These are phyloP conservation scores for Pichia ethanolica DNA, from an alignment of 805 yeast genomes.

Conservation along the genomic window DNA sequence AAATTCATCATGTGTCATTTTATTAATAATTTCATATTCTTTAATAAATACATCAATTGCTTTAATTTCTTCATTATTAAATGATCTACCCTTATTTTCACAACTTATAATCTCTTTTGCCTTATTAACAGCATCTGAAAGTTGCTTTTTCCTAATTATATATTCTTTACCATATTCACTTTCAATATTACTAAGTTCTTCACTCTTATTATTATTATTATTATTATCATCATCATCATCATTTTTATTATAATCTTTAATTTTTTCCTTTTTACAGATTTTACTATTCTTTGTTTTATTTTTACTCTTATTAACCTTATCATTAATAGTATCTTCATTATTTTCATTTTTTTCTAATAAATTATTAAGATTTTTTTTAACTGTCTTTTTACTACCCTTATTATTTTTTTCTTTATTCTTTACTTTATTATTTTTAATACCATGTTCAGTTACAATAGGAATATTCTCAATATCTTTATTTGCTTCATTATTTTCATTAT, in stretches of 20 bases:
- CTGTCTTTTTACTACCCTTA: slow-evolving; percentile 1
- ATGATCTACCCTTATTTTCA: slow-evolving; percentile 27
- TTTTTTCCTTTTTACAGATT: too few relatives aligned
- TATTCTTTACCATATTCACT: not conserved
- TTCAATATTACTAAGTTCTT: not conserved
- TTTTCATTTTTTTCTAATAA: too few relatives aligned
- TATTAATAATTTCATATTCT: slow-evolving; percentile 59
- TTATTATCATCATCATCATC: too few relatives aligned
- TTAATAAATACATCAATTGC: slow-evolving; percentile 68
- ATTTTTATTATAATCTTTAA: too few relatives aligned
- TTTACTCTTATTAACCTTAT: too few relatives aligned
- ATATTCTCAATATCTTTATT: not conserved
- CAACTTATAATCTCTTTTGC: slow-evolving; percentile 28
- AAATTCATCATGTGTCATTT: slow-evolving; percentile 56
- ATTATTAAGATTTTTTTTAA: not conserved
- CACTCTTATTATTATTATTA: not conserved
- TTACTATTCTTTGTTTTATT: too few relatives aligned
- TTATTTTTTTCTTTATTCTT: not conserved
- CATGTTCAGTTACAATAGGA: not conserved
- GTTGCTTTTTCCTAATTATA: slow-evolving; percentile 21
- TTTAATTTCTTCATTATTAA: slow-evolving; percentile 56
- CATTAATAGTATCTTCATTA: too few relatives aligned
- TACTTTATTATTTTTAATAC: slow-evolving; percentile 1
- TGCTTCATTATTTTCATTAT: not conserved
- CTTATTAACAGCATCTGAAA: slow-evolving; percentile 38